These are phyloP conservation scores for Alternaria postmessia DNA, from an alignment of 2,329 filamentous ascomycete species.

Conservation along the genomic window DNA sequence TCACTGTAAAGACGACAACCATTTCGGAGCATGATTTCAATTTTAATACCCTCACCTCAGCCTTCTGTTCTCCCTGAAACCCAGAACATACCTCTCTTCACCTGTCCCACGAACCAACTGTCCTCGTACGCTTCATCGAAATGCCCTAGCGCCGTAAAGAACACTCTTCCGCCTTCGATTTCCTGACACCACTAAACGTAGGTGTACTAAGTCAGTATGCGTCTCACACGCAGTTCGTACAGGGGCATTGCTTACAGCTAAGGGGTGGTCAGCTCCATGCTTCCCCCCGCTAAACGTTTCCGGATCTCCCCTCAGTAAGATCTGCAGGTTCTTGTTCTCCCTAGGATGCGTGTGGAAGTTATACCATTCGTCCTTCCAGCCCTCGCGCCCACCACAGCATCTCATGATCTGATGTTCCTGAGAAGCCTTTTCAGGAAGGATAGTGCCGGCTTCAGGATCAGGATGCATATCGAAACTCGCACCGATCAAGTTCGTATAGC, in stretches of 20 bases:
- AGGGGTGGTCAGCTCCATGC: constrained; percentile 38
- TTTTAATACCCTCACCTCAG: background rate
- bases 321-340: constrained; percentile 26
- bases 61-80: constrained; percentile 8
- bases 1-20: background rate
- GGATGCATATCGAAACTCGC: constrained; percentile 42
- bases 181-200: constrained; percentile 36
- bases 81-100: constrained; percentile 35
- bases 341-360: constrained; percentile 37
- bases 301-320: constrained; percentile 33
- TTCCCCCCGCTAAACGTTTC: constrained; percentile 31
- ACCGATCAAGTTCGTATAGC: constrained; percentile 35
- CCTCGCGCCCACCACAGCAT: constrained; percentile 6
- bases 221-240: background rate
- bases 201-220: background rate
- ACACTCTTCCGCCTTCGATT: constrained; percentile 36
- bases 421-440: constrained; percentile 19
- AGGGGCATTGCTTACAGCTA: constrained; percentile 9
- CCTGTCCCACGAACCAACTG: constrained; percentile 31
- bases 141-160: constrained; percentile 37
- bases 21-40: background rate
- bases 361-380: constrained; percentile 42
- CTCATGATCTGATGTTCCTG: constrained; percentile 18
- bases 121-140: constrained; percentile 38
- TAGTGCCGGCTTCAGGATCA: constrained; percentile 24